Evolutionary conservation across 371 early-diverging fungal species (phyloP), one percentile per base, ranked within the genome.

Genomic region (Chytridium lagenaria): DNA sequence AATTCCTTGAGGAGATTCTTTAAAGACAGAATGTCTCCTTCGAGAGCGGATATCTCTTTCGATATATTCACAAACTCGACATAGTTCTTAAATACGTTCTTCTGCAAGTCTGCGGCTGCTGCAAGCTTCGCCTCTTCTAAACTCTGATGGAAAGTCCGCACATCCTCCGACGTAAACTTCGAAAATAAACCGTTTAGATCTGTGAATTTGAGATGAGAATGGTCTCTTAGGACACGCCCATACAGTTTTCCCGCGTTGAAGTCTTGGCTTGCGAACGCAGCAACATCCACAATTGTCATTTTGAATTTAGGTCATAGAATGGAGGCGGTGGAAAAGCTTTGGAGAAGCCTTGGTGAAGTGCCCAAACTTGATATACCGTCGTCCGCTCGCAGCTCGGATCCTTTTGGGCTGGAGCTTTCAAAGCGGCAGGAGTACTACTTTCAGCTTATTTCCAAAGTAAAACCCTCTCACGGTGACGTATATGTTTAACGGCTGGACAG

Each of bases 81-180:
- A 79, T 98, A 97, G 84, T 97, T 97, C 73, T 90, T 90, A 81
- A 92, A 95, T 50, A 98, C 95, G 76, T 94, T 95, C 65, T 92
- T 87, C 52, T 95, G 95, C 39, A 96, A 80, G 74, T 93, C 93
- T 22, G 83, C 87, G 16, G 95, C 93, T 10, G 94, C 93, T 5
- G 87, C 81, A 37, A 91, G 90, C 72, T 92, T 91, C 19, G 96
- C 90, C 59, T 78, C 77, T 16, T 71, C 74, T 1, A 84, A 66
- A 22, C 68, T 73, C 1, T 38, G 28, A 38, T 66, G 66, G 37
- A 40, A 66, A 28, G 38, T 37, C 40, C 44, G 38, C 3, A 44
- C 66, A 16, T 66, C 66, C 15, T 66, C 66, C 23, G 30, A 38
- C 2, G 44, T 37, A 7, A 38, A 28, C 28, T 66, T 66, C 15